Evolutionary conservation across 1,284 basidiomycete species (phyloP), one percentile per base, ranked within the genome.

Genomic region (Cryptococcus sp.): DNA sequence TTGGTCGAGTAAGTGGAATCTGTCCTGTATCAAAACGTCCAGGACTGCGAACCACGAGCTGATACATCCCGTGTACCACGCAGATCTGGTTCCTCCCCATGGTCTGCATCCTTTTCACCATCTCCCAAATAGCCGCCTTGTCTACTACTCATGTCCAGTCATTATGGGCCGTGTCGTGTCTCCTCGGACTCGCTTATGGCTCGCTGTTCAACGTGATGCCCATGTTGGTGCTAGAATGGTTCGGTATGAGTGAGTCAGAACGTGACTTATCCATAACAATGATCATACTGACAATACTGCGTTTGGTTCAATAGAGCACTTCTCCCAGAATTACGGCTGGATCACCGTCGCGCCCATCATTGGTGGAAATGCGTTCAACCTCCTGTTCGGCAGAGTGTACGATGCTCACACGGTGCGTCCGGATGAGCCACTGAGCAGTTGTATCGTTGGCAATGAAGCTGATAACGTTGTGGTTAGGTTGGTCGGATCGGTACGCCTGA

Each of bases 311-410:
- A 44, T 50, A 69, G 52, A 54, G 50, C 52, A 69, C 50, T 59
- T 59, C 59, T 87, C 86, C 79, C 87, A 92, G 78, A 95, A 94
- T 74, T 93, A 87, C 87, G 93, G 93, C 17, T 89, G 85, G 70
- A 82, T 89, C 26, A 85, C 85, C 7, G 77, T 93, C 19, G 84
- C 88, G 0, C 91, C 93, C 1, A 83, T 92, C 57, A 50, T 93
- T 2, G 89, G 88, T 7, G 89, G 89, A 0, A 95, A 94, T 78
- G 52, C 91, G 1, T 91, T 93, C 77, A 92, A 91, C 43, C 69
- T 94, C 41, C 80, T 89, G 44, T 95, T 94, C 69, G 93, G 93
- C 0, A 80, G 79, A 43, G 87, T 89, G 62, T 82, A 91, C 43
- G 91, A 93, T 65, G 81, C 85, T 5, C 88, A 93, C 67, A 83